phyloP scores from a whole-genome alignment of 441 rosid genomes.

The Kokia cookei region DNA sequence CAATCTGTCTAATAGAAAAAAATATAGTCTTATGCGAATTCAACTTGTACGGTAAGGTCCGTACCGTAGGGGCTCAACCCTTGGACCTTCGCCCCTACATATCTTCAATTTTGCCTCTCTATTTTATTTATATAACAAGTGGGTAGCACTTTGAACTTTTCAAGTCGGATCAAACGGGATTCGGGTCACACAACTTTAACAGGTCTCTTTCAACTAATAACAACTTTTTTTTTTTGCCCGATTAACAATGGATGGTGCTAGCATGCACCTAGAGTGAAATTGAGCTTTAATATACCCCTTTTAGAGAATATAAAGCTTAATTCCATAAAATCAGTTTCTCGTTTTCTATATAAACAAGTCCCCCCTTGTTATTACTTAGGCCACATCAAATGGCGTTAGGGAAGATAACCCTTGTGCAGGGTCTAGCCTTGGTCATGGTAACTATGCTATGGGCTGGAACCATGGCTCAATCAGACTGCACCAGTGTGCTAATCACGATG shows the following conservation, averaged over 20 bases:
- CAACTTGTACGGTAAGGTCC: too few relatives aligned
- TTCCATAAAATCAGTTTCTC: background rate
- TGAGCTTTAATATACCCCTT: background rate
- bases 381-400: conserved; percentile 15
- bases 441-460: conserved; percentile 15
- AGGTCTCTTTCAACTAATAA: background rate
- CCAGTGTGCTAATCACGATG: conserved; percentile 17
- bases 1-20: too few relatives aligned
- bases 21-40: too few relatives aligned
- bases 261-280: background rate
- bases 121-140: too few relatives aligned
- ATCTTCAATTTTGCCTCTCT: too few relatives aligned
- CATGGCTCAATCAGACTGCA: conserved; percentile 35
- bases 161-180: too few relatives aligned
- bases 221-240: too few relatives aligned
- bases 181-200: too few relatives aligned
- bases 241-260: too few relatives aligned
- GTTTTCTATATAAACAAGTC: conserved; percentile 9
- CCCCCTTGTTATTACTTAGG: background rate
- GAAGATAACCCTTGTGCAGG: conserved; percentile 1
- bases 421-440: conserved; percentile 14
- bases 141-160: too few relatives aligned
- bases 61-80: too few relatives aligned
- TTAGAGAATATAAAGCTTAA: background rate
- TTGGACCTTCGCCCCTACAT: too few relatives aligned